Evolutionary conservation across 257 asterid species (phyloP), one percentile per base, ranked within the genome.

Genomic region (Solanum gandarillasii): DNA sequence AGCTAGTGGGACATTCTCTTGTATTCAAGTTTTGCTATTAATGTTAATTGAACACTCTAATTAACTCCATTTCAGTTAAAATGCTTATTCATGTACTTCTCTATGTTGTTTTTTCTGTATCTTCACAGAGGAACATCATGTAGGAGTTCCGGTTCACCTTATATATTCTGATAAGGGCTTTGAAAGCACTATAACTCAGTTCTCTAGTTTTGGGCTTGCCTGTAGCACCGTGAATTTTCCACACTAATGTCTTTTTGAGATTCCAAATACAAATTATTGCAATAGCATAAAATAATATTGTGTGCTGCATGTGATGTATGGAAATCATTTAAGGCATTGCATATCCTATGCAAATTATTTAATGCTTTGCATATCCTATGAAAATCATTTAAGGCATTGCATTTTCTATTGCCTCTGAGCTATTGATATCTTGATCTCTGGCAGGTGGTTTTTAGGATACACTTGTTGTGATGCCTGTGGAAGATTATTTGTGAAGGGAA

Each of bases 401-500:
- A 86, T 48, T 23, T 86, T 68, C 18, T 71, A 27, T 34, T 39
- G 35, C 23, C 4, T 35, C 29, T 86, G 60, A 31, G 20, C 60
- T 48, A 25, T 83, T 86, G 65, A 48, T 78, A 65, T 62, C 82
- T 79, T 91, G 87, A 75, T 83, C 70, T 41, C 74, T 43, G 92
- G 91, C 93, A 97, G 99, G 95, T 97, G 99, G 99, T 96, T 97
- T 93, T 92, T 96, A 92, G 99, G 99, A 79, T 94, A 96, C 91
- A 96, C 99, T 85, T 97, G 99, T 83, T 97, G 99, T 90, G 99
- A 97, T 94, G 99, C 99, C 89, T 97, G 99, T 75, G 99, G 99
- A 89, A 96, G 99, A 92, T 93, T 97, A 90, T 97, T 97, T 89
- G 93, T 94, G 89, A 97, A 96, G 91, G 99, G 98, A 88, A 97